Percentiles rank a stretch among this genome's conserved stretches.
Evolutionary conservation across 345 rosid species (phyloP).

Genomic region (thale cress (Arabidopsis thaliana)): DNA sequence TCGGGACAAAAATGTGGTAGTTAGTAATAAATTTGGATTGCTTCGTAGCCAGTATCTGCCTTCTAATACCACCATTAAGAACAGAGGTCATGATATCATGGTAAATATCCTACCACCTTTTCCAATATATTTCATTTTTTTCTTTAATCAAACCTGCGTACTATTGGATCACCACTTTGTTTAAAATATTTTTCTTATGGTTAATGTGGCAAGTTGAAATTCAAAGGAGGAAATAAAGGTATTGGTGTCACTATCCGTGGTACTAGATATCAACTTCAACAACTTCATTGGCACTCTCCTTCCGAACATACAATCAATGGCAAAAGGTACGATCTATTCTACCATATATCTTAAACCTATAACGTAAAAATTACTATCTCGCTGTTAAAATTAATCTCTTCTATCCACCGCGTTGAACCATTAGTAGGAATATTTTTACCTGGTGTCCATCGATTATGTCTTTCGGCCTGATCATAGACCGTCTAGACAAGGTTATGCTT

Average conservation of each 20-base stretch:
- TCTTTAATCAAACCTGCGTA: neutral
- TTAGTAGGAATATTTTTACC: neutral
- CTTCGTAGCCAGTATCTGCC: slow-evolving; percentile 61
- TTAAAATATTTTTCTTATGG: neutral
- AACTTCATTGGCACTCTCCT: slow-evolving; percentile 82
- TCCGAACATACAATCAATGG: slow-evolving; percentile 76
- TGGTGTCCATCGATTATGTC: neutral
- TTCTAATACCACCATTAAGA: slow-evolving; percentile 58
- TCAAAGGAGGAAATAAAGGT: slow-evolving; percentile 56
- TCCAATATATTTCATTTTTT: neutral
- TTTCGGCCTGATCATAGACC: neutral
- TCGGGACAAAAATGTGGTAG: slow-evolving; percentile 48
- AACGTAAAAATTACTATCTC: neutral
- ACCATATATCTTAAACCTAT: neutral
- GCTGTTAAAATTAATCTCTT: neutral
- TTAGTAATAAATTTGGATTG: slow-evolving; percentile 52
- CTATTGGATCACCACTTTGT: neutral
- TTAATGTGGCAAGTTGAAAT: slow-evolving; percentile 44
- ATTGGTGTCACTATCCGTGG: slow-evolving; percentile 50
- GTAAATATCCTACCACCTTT: slow-evolving; percentile 40
- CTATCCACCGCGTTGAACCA: neutral
- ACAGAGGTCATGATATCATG: slow-evolving; percentile 88
- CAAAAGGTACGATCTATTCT: slow-evolving; percentile 46
- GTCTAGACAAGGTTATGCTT: neutral
- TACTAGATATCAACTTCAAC: slow-evolving; percentile 53